These are phyloP conservation scores for Orobanche coerulescens DNA, from an alignment of 257 asterid species.

Conservation along the genomic window DNA sequence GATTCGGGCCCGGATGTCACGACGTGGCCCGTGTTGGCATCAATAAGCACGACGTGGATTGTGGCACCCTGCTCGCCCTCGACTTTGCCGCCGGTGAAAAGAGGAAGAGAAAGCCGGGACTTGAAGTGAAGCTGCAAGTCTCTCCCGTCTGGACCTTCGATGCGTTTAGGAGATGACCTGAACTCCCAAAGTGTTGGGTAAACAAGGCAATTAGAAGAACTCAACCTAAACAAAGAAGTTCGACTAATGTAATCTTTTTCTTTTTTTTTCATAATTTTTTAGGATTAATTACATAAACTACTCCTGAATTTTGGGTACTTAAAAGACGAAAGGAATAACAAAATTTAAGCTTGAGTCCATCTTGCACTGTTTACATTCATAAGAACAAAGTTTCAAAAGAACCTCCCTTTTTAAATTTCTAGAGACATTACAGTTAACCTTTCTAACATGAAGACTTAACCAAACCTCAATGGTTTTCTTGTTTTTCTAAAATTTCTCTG, in stretches of 20 bases:
- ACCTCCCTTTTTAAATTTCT: too few species aligned
- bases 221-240: neutral
- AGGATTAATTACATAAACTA: too few species aligned
- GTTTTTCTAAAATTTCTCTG: too few species aligned
- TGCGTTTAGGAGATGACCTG: slow-evolving; percentile 84
- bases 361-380: too few species aligned
- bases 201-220: neutral
- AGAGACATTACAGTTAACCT: too few species aligned
- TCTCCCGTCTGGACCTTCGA: slow-evolving; percentile 81
- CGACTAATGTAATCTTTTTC: neutral
- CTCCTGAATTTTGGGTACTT: too few species aligned
- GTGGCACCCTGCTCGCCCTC: slow-evolving; percentile 91
- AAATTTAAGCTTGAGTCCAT: too few species aligned
- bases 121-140: slow-evolving; percentile 66
- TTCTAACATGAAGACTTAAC: too few species aligned
- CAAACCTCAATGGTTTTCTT: too few species aligned
- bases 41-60: slow-evolving; percentile 61
- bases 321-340: too few species aligned
- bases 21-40: slow-evolving; percentile 49
- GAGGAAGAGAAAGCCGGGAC: slow-evolving; percentile 69
- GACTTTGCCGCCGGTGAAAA: slow-evolving; percentile 80
- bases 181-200: slow-evolving; percentile 26
- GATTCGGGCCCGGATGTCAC: slow-evolving; percentile 76
- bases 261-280: too few species aligned
- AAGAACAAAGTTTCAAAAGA: too few species aligned